These are phyloP conservation scores for Silene noctiflora DNA, from an alignment of 179 eudicot genomes.

Conservation along the genomic window DNA sequence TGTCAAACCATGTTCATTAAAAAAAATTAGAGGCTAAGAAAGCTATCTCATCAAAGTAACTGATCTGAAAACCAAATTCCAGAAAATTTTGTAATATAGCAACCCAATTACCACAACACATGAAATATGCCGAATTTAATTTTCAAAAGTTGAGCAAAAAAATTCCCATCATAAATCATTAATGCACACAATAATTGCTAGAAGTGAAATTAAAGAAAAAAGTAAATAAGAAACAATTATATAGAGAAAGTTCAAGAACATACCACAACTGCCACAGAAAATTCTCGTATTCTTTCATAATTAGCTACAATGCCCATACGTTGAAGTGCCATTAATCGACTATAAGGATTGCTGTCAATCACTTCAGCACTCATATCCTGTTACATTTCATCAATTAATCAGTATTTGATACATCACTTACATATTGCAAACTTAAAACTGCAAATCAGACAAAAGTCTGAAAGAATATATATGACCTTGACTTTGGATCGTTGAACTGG, in stretches of 20 bases:
- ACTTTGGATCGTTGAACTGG: conserved; percentile 68
- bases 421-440: background rate
- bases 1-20: background rate
- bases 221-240: background rate
- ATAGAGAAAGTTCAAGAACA: conserved; percentile 36
- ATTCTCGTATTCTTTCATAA: conserved; percentile 92
- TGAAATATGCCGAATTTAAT: background rate
- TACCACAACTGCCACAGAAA: conserved; percentile 91
- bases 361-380: conserved; percentile 98
- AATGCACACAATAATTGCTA: background rate
- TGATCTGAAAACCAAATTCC: background rate
- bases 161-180: background rate
- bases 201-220: background rate
- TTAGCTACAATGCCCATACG: conserved; percentile 96
- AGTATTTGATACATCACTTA: conserved; percentile 4
- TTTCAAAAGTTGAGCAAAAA: background rate
- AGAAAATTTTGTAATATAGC: background rate
- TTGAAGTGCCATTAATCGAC: conserved; percentile 97
- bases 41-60: background rate
- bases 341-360: conserved; percentile 94
- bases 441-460: background rate
- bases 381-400: conserved; percentile 18
- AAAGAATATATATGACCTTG: conserved; percentile 42
- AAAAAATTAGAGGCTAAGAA: background rate
- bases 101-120: conserved; percentile 5